These are phyloP conservation scores for Penicillium parvum DNA, from an alignment of 495 filamentous ascomycete species.

Conservation along the genomic window DNA sequence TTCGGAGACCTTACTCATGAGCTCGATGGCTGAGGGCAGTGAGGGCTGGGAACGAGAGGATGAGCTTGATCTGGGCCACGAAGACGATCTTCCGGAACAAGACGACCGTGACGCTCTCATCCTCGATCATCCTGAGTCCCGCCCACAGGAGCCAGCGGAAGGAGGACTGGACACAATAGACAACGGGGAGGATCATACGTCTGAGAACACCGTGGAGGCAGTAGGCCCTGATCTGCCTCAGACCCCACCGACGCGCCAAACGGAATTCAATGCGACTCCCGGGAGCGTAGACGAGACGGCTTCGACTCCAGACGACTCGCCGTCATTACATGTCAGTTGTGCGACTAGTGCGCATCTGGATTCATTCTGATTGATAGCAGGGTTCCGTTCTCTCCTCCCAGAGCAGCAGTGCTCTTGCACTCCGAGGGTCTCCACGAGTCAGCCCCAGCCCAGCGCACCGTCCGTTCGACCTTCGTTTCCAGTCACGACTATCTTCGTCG, in stretches of 20 bases:
- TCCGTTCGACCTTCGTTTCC: slow-evolving; percentile 92
- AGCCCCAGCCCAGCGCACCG: slow-evolving; percentile 76
- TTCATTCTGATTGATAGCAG: slow-evolving; percentile 44
- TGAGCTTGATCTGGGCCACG: slow-evolving; percentile 44
- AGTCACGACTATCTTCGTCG: slow-evolving; percentile 71
- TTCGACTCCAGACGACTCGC: slow-evolving; percentile 83
- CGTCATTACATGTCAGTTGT: slow-evolving; percentile 73
- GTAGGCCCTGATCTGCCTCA: slow-evolving; percentile 14
- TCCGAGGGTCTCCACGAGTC: slow-evolving; percentile 44
- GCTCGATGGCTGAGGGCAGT: slow-evolving; percentile 48
- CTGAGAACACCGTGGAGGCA: slow-evolving; percentile 15
- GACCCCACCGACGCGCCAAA: slow-evolving; percentile 21
- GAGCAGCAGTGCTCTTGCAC: slow-evolving; percentile 56
- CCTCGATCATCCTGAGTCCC: slow-evolving; percentile 14
- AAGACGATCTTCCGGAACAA: slow-evolving; percentile 25
- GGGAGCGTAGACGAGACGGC: slow-evolving; percentile 47
- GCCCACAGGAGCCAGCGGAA: slow-evolving; percentile 18
- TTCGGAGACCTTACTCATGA: slow-evolving; percentile 43
- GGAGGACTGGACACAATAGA: slow-evolving; percentile 29
- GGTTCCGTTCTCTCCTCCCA: slow-evolving; percentile 78
- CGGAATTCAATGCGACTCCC: slow-evolving; percentile 14
- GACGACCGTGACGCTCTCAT: slow-evolving; percentile 22
- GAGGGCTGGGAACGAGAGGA: slow-evolving; percentile 44
- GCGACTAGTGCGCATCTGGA: slow-evolving; percentile 5
- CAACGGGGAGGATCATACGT: slow-evolving; percentile 21